Percentiles rank a stretch among this genome's conserved stretches.
These are phyloP conservation scores for Aphanomyces stellatus DNA, from an alignment of 352 stramenopile species.

Conservation along the genomic window DNA sequence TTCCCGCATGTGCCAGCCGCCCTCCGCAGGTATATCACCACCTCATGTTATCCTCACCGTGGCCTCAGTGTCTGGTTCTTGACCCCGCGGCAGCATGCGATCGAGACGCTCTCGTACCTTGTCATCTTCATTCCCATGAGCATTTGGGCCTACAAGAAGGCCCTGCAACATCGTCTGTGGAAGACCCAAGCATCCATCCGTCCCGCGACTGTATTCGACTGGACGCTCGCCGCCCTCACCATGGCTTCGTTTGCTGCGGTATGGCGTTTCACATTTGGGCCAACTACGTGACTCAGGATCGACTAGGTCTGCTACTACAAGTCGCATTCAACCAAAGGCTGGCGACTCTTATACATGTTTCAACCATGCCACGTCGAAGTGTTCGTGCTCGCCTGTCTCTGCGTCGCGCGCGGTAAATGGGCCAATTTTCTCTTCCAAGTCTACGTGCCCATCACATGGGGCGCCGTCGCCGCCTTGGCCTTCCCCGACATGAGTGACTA, in stretches of 20 bases:
- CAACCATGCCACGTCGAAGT: constrained; percentile 13
- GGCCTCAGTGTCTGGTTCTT: constrained; percentile 11
- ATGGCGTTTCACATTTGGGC: neutral
- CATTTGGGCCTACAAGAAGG: neutral
- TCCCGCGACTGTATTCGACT: neutral
- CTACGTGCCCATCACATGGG: constrained; percentile 19
- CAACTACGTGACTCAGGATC: neutral
- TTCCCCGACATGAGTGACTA: constrained; percentile 21
- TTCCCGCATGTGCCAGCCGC: neutral
- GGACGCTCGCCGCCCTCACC: neutral
- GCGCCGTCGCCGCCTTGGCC: neutral
- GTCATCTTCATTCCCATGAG: constrained; percentile 6
- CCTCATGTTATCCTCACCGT: neutral
- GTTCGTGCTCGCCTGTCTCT: constrained; percentile 1
- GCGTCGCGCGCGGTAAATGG: neutral
- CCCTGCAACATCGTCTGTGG: constrained; percentile 13
- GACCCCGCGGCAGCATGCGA: constrained; percentile 14
- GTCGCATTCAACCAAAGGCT: neutral
- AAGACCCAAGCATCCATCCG: constrained; percentile 4
- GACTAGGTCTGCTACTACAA: constrained; percentile 19
- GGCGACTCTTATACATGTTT: constrained; percentile 13
- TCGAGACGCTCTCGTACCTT: constrained; percentile 13
- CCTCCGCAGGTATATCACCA: neutral
- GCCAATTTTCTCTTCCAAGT: constrained; percentile 20
- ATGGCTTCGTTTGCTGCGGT: constrained; percentile 6